Conservation (phyloP, 2,329 filamentous ascomycete genomes). For the Diaporthe helianthi region DNA sequence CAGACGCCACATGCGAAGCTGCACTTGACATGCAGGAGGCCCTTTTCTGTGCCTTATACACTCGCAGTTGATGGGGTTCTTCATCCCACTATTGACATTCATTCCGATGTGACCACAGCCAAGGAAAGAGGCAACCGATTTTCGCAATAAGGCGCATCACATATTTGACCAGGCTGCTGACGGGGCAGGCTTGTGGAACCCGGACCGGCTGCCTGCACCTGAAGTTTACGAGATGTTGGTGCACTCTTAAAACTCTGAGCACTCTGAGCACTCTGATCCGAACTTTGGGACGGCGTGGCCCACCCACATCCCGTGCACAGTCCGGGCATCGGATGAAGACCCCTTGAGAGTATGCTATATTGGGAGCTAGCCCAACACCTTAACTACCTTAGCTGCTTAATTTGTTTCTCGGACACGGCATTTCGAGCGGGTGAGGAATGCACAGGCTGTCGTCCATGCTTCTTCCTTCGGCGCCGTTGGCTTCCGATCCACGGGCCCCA, state of each 20-base stretch:
- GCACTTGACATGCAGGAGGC: background rate
- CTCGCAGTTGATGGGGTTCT: background rate
- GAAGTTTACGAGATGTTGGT: slow-evolving; percentile 22
- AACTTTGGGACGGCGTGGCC: background rate
- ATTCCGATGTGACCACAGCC: background rate
- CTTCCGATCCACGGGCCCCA: background rate
- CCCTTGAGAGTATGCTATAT: background rate
- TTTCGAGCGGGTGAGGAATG: slow-evolving; percentile 4
- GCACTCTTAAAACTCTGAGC: too few relatives aligned
- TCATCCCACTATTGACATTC: slow-evolving; percentile 5
- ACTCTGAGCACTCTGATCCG: too few relatives aligned
- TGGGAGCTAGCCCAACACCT: background rate
- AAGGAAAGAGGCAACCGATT: background rate
- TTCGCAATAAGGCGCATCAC: slow-evolving; percentile 2
- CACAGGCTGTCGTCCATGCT: background rate
- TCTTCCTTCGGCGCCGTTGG: slow-evolving; percentile 1
- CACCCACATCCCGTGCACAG: slow-evolving; percentile 1
- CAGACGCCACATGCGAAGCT: slow-evolving; percentile 5
- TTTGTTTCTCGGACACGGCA: background rate
- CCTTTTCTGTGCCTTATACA: background rate
- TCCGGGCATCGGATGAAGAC: slow-evolving; percentile 2
- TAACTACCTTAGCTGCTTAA: too few relatives aligned
- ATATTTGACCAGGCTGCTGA: background rate
- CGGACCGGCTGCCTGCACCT: background rate
- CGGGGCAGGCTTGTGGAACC: background rate